These are phyloP conservation scores for Chlorella vulgaris DNA, from an alignment of 139 green algal genomes.

Conservation along the genomic window DNA sequence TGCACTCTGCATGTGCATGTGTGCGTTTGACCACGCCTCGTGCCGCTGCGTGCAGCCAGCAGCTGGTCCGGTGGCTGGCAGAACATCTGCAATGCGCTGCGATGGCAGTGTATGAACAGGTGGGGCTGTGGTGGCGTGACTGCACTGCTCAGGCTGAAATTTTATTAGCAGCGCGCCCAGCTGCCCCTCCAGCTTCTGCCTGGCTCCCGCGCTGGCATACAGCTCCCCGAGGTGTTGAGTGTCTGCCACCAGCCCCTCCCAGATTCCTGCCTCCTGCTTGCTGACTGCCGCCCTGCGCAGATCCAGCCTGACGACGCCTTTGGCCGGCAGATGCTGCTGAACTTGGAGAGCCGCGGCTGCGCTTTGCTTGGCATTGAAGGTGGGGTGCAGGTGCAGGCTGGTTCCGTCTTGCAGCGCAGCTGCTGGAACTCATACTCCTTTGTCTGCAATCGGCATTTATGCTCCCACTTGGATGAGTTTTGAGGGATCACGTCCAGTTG, in stretches of 20 bases:
- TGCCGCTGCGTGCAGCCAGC: conserved; percentile 5
- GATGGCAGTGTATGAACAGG: conserved; percentile 83
- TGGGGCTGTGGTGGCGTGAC: conserved; percentile 10
- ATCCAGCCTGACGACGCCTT: conserved; percentile 86
- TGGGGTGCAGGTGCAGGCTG: neutral
- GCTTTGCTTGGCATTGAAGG: conserved; percentile 72
- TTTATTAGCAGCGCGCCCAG: too few relatives aligned
- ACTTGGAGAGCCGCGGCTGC: conserved; percentile 84
- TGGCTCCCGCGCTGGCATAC: too few relatives aligned
- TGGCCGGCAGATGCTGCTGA: conserved; percentile 87
- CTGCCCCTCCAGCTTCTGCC: too few relatives aligned
- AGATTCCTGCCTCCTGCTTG: neutral
- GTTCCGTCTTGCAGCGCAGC: neutral
- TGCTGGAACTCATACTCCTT: too few relatives aligned
- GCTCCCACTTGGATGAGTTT: too few relatives aligned
- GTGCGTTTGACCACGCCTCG: neutral
- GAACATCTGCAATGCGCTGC: conserved; percentile 50
- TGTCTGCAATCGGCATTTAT: too few relatives aligned
- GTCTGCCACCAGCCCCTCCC: neutral
- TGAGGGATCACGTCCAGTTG: too few relatives aligned
- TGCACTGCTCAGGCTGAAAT: too few relatives aligned
- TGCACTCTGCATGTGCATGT: neutral
- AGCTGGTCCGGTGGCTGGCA: conserved; percentile 62
- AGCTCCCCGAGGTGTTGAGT: too few relatives aligned
- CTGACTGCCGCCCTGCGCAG: too few relatives aligned